Percentiles rank a stretch among this genome's conserved stretches.
These are phyloP conservation scores for Metschnikowia kofuensis DNA, from an alignment of 805 yeast species.

Conservation along the genomic window DNA sequence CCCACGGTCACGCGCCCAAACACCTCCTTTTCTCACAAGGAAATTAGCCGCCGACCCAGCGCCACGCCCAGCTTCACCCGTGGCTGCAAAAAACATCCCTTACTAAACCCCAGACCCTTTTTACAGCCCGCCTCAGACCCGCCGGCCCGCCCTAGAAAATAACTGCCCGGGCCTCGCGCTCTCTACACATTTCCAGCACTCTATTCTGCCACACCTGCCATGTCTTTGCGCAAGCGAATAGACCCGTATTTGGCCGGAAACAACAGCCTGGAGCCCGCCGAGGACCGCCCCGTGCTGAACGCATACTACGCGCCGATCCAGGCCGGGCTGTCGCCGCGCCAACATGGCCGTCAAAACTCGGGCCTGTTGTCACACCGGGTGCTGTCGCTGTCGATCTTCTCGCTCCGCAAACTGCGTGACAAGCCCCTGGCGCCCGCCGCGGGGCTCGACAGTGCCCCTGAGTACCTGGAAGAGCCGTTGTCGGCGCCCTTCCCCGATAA, in stretches of 20 bases:
- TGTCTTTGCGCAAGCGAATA: constrained; percentile 22
- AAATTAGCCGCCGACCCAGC: no score
- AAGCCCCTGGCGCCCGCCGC: constrained; percentile 10
- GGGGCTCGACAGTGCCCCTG: background rate
- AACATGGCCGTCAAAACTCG: background rate
- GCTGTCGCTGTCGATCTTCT: constrained; percentile 36
- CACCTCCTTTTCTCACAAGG: no score
- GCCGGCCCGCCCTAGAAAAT: no score
- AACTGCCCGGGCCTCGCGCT: background rate
- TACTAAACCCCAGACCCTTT: no score
- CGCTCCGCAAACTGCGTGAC: constrained; percentile 28
- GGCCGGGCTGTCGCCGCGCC: constrained; percentile 22
- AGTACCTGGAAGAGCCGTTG: background rate
- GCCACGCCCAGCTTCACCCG: no score
- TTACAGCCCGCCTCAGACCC: background rate
- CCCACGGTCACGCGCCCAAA: no score
- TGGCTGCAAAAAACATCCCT: no score
- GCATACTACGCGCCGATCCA: constrained; percentile 18
- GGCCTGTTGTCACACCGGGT: constrained; percentile 20
- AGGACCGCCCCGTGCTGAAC: constrained; percentile 2
- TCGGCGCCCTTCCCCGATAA: constrained; percentile 16
- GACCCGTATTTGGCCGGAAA: constrained; percentile 19
- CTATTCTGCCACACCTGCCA: background rate
- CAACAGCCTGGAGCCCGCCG: background rate
- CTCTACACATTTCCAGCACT: background rate